Evolutionary conservation across 805 yeast genomes (phyloP), one percentile per base, ranked within the genome.

Genomic region (Scheffersomyces coipomensis): DNA sequence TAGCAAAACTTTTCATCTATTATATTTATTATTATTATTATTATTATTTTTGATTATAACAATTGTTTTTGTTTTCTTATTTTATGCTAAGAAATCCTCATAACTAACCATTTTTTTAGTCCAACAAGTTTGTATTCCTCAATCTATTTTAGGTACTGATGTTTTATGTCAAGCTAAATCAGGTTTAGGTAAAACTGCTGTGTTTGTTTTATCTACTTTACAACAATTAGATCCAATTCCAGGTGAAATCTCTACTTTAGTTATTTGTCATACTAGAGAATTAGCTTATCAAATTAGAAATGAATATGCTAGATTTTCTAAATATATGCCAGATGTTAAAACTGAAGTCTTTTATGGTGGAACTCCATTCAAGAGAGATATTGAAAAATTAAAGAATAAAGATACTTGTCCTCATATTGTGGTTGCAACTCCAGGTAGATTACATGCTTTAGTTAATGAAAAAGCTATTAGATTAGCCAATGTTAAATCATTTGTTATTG

Each of bases 111-210:
- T 48, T 38, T 27, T 45, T 45, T 47, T 62, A 85, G 99, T 91
- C 52, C 99, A 91, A 75, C 99, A 91, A 75, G 91, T 88, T 53
- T 88, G 97, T 70, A 93, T 91, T 59, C 99, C 99, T 39, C 98
- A 93, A 73, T 87, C 97, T 41, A 88, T 91, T 60, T 85, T 91
- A 55, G 99, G 98, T 61, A 91, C 96, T 46, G 99, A 91, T 63
- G 98, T 91, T 43, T 73, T 91, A 52, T 93, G 99, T 75, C 99
- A 91, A 77, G 99, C 99, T 68, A 91, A 93, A 75, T 93, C 99
- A 34, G 99, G 99, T 85, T 78, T 93, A 53, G 99, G 99, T 83
- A 91, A 91, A 68, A 91, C 99, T 44, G 99, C 99, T 33, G 98
- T 91, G 41, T 91, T 91, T 56, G 98, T 91, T 44, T 77, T 91